These are phyloP conservation scores for Candida morakotiae DNA, from an alignment of 805 yeast genomes.

Conservation along the genomic window DNA sequence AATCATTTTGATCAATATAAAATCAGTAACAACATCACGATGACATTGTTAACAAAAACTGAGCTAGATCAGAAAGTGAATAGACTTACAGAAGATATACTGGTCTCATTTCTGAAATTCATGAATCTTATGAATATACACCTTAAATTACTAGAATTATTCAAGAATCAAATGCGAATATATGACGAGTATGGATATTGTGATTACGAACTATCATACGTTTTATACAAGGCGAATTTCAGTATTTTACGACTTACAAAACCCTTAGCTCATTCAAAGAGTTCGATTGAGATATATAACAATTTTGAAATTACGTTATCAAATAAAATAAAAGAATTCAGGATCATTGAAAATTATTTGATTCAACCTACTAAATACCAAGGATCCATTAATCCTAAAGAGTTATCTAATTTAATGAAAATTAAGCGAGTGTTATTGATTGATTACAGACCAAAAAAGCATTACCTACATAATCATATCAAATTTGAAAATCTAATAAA, in stretches of 20 bases:
- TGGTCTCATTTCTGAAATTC: too few relatives aligned
- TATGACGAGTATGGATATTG: constrained; percentile 26
- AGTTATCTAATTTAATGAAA: constrained; percentile 13
- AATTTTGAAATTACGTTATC: constrained; percentile 15
- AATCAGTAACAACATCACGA: too few relatives aligned
- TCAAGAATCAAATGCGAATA: constrained; percentile 29
- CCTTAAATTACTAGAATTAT: constrained; percentile 29
- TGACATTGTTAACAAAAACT: background rate
- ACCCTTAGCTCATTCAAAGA: constrained; percentile 9
- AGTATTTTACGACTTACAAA: constrained; percentile 10
- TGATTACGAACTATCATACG: constrained; percentile 34
- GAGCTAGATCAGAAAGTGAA: constrained; percentile 2
- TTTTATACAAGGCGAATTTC: constrained; percentile 17
- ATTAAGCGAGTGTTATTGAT: constrained; percentile 46
- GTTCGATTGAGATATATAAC: constrained; percentile 14
- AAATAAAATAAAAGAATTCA: constrained; percentile 12
- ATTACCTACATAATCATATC: constrained; percentile 63
- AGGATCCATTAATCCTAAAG: constrained; percentile 14
- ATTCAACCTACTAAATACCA: background rate
- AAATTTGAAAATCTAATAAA: constrained; percentile 56
- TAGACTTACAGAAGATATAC: constrained; percentile 1
- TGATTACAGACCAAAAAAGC: constrained; percentile 63
- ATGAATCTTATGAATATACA: constrained; percentile 25
- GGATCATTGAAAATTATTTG: constrained; percentile 2
- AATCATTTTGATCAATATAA: too few relatives aligned